phyloP scores from a whole-genome alignment of 2,329 filamentous ascomycete genomes.

The Aspergillus sp. region DNA sequence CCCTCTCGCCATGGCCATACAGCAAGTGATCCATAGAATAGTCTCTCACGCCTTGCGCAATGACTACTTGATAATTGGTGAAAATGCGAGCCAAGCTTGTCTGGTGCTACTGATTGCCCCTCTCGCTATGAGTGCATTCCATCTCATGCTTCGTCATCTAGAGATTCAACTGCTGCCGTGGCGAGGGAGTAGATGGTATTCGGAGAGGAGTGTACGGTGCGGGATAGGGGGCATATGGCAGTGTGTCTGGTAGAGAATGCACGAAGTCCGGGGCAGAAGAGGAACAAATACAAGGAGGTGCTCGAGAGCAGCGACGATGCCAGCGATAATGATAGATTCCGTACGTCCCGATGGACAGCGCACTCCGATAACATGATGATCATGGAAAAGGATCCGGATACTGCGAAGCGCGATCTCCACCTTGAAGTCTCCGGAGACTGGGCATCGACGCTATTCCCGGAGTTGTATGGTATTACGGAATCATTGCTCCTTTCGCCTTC shows the following conservation, averaged over 20 bases:
- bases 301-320: not conserved
- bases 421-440: constrained; percentile 12
- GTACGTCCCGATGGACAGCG: constrained; percentile 4
- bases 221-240: constrained; percentile 5
- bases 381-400: constrained; percentile 11
- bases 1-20: constrained; percentile 5
- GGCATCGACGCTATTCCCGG: constrained; percentile 12
- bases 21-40: constrained; percentile 7
- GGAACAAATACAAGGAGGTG: constrained; percentile 12
- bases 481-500: constrained; percentile 13
- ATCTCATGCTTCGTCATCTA: constrained; percentile 5
- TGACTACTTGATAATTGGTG: constrained; percentile 5
- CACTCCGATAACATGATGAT: constrained; percentile 10
- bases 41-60: constrained; percentile 9
- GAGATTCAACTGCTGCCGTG: not conserved
- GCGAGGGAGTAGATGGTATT: not conserved
- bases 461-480: constrained; percentile 11
- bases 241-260: constrained; percentile 6
- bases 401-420: constrained; percentile 12
- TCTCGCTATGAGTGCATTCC: constrained; percentile 9
- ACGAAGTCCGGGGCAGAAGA: not conserved
- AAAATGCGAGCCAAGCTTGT: constrained; percentile 1
- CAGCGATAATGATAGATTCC: constrained; percentile 5
- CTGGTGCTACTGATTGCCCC: constrained; percentile 8
- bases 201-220: constrained; percentile 5